Evolutionary conservation across 2,329 filamentous ascomycete genomes (phyloP), one percentile per base, ranked within the genome.

Genomic region (Lasiodiplodia sp.): DNA sequence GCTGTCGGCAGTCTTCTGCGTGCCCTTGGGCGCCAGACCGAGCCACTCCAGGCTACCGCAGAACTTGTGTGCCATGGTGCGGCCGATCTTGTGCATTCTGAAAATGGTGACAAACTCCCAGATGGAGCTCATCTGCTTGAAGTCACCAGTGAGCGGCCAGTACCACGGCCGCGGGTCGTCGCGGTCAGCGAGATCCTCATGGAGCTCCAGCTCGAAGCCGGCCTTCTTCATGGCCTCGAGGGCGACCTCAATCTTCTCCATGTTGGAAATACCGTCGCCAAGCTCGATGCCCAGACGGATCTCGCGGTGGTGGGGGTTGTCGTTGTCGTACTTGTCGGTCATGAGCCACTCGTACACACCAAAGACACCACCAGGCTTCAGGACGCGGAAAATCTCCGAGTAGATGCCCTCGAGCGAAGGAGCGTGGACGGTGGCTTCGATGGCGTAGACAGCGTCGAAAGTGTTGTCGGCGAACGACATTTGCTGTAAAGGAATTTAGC

Each of bases 311-410:
- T 90, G 86, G 0, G 92, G 81, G 86, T 97, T 94, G 70, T 91
- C 86, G 79, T 97, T 95, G 83, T 98, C 92, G 82, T 97, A 99
- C 28, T 90, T 85, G 71, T 97, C 94, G 7, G 94, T 98, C 96
- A 99, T 98, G 77, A 98, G 86, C 96, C 96, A 98, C 83, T 99
- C 96, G 83, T 98, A 99, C 65, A 98, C 95, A 78, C 95, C 96
- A 75, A 98, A 99, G 64, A 93, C 86, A 80, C 96, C 95, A 70
- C 96, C 96, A 23, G 96, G 96, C 87, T 98, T 99, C 72, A 99
- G 87, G 25, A 97, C 94, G 58, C 93, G 92, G 88, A 91, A 94
- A 77, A 98, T 98, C 81, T 98, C 91, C 79, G 89, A 91, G 85
- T 99, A 99, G 72, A 97, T 94, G 69, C 93, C 94, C 76, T 94